Evolutionary conservation across 495 filamentous ascomycete species (phyloP).

Genomic region (Aspergillus funiculosus): DNA sequence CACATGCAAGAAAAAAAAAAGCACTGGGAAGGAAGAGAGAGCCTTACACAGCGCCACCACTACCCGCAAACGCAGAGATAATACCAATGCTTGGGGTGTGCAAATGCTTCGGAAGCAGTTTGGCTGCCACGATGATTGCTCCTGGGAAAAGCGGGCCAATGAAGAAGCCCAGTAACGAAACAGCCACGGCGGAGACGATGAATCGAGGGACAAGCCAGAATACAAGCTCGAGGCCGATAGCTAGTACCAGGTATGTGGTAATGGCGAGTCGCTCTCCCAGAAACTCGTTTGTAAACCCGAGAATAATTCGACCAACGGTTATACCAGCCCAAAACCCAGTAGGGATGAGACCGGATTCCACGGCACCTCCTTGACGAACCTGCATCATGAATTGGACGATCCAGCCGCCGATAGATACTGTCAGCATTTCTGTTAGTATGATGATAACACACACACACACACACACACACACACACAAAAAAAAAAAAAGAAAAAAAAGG

Average conservation of each 20-base stretch:
- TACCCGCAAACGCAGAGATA: conserved; percentile 4
- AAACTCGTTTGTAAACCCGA: conserved; percentile 57
- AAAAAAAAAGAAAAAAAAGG: too few species aligned
- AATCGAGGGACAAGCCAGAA: conserved; percentile 60
- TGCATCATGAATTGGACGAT: conserved; percentile 16
- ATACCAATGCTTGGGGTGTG: conserved; percentile 35
- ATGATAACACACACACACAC: background rate
- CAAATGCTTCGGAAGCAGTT: conserved; percentile 62
- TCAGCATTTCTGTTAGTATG: background rate
- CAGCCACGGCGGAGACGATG: conserved; percentile 54
- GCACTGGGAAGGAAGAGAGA: background rate
- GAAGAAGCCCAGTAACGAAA: conserved; percentile 62
- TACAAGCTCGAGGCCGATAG: conserved; percentile 45
- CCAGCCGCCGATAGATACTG: conserved; percentile 13
- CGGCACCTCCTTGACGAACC: conserved; percentile 4
- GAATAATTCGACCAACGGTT: conserved; percentile 52
- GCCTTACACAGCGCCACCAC: conserved; percentile 7
- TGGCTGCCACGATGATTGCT: conserved; percentile 64
- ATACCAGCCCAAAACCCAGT: conserved; percentile 36
- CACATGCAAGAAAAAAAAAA: too few species aligned
- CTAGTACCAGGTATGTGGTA: conserved; percentile 12
- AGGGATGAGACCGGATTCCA: conserved; percentile 10
- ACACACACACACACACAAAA: too few species aligned
- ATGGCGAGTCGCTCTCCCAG: conserved; percentile 58
- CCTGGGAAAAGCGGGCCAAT: conserved; percentile 56